Percentiles rank a stretch among this genome's conserved stretches.
Conservation (phyloP, 169 alveolate species). For the Plasmodium fragile region DNA sequence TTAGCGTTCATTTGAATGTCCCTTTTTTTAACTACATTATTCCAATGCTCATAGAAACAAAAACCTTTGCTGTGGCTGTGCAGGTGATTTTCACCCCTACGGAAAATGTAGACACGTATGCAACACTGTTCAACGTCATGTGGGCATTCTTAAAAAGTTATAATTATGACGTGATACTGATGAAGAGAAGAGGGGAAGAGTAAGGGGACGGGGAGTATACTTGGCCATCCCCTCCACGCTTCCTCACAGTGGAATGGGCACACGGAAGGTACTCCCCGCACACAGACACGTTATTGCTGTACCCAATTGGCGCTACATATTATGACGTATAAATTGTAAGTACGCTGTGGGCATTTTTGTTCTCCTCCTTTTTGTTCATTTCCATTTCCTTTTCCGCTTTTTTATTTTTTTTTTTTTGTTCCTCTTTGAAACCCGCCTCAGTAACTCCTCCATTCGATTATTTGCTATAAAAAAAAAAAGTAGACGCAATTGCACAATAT, state of each 20-base stretch:
- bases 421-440: neutral
- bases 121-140: constrained; percentile 26
- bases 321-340: neutral
- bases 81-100: constrained; percentile 2
- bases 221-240: neutral
- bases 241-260: neutral
- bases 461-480: neutral
- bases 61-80: constrained; percentile 24
- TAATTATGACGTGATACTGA: constrained; percentile 46
- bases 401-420: neutral
- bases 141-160: constrained; percentile 40
- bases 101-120: constrained; percentile 46
- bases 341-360: neutral
- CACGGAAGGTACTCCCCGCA: neutral
- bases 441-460: neutral
- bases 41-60: constrained; percentile 62
- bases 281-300: neutral
- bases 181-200: constrained; percentile 4
- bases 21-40: constrained; percentile 66
- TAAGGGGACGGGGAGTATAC: neutral
- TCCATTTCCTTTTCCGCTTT: neutral
- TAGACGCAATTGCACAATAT: neutral
- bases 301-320: neutral
- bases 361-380: neutral
- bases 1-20: constrained; percentile 18